phyloP scores from a whole-genome alignment of 2,329 filamentous ascomycete genomes.

The Acephala macrosclerotiorum region DNA sequence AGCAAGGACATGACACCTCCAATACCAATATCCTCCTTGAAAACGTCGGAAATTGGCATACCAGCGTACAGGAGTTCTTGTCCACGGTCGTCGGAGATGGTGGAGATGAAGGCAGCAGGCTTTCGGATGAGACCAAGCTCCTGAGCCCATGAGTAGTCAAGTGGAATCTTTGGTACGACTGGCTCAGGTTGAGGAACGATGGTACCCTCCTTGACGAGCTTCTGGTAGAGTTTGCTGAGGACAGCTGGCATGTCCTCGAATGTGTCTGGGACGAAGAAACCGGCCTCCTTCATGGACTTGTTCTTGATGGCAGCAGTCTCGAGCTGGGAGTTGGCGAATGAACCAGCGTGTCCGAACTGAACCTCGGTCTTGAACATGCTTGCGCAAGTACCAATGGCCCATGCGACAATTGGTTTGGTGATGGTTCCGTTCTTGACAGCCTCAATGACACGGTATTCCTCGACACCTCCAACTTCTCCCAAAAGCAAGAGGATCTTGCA shows the following conservation, averaged over 20 bases:
- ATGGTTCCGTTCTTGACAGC: slow-evolving; percentile 93
- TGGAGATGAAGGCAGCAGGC: slow-evolving; percentile 99
- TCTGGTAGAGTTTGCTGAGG: slow-evolving; percentile 85
- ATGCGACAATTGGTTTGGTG: slow-evolving; percentile 98
- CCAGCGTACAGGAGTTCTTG: slow-evolving; percentile 98
- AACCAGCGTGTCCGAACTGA: slow-evolving; percentile 98
- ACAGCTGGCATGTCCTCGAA: slow-evolving; percentile 91
- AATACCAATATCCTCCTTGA: slow-evolving; percentile 98
- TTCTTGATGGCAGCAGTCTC: slow-evolving; percentile 98
- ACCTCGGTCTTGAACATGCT: slow-evolving; percentile 99
- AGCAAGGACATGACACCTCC: slow-evolving; percentile 99
- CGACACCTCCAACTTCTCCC: slow-evolving; percentile 98
- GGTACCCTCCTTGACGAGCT: slow-evolving; percentile 82
- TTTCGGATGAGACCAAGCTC: slow-evolving; percentile 99
- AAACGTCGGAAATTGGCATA: slow-evolving; percentile 99
- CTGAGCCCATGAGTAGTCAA: slow-evolving; percentile 99
- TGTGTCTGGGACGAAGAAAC: slow-evolving; percentile 92
- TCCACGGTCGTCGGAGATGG: slow-evolving; percentile 99
- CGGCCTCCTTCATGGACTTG: slow-evolving; percentile 93
- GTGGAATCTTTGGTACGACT: slow-evolving; percentile 96
- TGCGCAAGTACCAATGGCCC: slow-evolving; percentile 98
- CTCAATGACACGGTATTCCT: slow-evolving; percentile 99
- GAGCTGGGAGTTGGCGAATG: slow-evolving; percentile 98
- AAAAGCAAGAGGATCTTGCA: slow-evolving; percentile 97
- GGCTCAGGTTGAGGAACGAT: slow-evolving; percentile 90